Evolutionary conservation across 495 filamentous ascomycete genomes (phyloP), one percentile per base, ranked within the genome.

Genomic region (Hypoxylon fragiforme): DNA sequence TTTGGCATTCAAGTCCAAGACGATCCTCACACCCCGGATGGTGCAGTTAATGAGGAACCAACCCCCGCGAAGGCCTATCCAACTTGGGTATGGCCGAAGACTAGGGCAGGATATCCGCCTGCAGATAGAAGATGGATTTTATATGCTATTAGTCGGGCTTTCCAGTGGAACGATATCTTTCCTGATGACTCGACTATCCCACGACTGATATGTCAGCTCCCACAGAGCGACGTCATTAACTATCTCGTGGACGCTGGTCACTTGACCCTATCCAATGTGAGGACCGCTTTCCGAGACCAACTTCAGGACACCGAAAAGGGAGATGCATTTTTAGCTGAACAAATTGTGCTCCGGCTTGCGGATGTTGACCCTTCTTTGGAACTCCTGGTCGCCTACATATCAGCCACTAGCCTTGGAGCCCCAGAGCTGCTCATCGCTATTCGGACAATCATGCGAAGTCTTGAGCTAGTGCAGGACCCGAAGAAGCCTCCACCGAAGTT

Each of bases 161-260:
- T 83, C 39, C 49, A 67, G 16, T 76, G 73, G 71, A 66, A 70
- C 36, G 41, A 47, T 20, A 50, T 45, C 15, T 51, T 66, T 6
- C 57, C 26, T 32, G 47, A 57, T 1, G 70, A 69, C n/a, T 34
- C 65, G 11, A 57, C 66, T 18, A 42, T 58, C 2, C 30, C 66
- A 16, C 62, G 72, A 22, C 67, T 88, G 7, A 74, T 71, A 2
- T 73, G 73, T 54, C 48, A 73, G 71, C 36, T 87, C 65, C 76
- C 83, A 67, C 59, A 71, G 60, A 65, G 74, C 60, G 69, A 81
- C 70, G 53, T 84, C 57, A 65, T 81, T 51, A 74, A 77, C 13
- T 89, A 86, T 73, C 75, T 91, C 1, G 74, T 84, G 13, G 69
- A 78, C 24, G 70, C 78, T 6, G 85, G 86, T n/a, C 78, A 88